phyloP scores from a whole-genome alignment of 2,329 filamentous ascomycete genomes.

The Elsinoe batatas region DNA sequence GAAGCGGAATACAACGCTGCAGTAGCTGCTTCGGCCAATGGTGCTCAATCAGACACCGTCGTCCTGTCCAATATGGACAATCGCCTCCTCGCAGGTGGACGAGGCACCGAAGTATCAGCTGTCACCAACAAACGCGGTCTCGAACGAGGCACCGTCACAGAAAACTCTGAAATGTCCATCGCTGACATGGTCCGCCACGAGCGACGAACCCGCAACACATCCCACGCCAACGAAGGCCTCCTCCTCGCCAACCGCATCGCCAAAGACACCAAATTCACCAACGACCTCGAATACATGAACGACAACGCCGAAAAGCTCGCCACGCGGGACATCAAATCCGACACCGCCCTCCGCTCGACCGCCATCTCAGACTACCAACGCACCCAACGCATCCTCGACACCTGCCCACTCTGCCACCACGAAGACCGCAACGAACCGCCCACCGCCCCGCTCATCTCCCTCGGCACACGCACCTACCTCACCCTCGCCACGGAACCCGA shows the following conservation, averaged over 20 bases:
- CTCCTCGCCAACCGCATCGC: slow-evolving; percentile 86
- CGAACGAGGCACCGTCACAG: slow-evolving; percentile 74
- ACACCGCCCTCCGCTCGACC: slow-evolving; percentile 75
- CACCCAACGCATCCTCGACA: slow-evolving; percentile 75
- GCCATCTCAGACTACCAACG: slow-evolving; percentile 85
- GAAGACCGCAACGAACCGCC: slow-evolving; percentile 73
- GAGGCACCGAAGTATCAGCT: slow-evolving; percentile 63
- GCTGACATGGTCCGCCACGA: slow-evolving; percentile 97
- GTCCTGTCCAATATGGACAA: slow-evolving; percentile 83
- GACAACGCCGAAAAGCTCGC: slow-evolving; percentile 90
- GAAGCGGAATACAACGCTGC: slow-evolving; percentile 78
- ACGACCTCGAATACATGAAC: slow-evolving; percentile 93
- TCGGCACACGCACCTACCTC: slow-evolving; percentile 77
- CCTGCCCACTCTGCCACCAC: slow-evolving; percentile 83
- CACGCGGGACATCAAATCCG: slow-evolving; percentile 75
- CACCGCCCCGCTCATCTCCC: slow-evolving; percentile 71
- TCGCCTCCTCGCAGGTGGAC: slow-evolving; percentile 71
- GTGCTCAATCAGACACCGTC: slow-evolving; percentile 56
- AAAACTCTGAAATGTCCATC: slow-evolving; percentile 91
- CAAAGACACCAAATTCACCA: slow-evolving; percentile 82
- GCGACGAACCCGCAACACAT: slow-evolving; percentile 66
- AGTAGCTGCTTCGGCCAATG: slow-evolving; percentile 49
- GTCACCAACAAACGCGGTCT: slow-evolving; percentile 71
- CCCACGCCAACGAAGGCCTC: slow-evolving; percentile 63
- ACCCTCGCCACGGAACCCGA: slow-evolving; percentile 87